Base-by-base conservation (phyloP, 2,329 filamentous ascomycete species). In the Fonsecaea nubica region DNA sequence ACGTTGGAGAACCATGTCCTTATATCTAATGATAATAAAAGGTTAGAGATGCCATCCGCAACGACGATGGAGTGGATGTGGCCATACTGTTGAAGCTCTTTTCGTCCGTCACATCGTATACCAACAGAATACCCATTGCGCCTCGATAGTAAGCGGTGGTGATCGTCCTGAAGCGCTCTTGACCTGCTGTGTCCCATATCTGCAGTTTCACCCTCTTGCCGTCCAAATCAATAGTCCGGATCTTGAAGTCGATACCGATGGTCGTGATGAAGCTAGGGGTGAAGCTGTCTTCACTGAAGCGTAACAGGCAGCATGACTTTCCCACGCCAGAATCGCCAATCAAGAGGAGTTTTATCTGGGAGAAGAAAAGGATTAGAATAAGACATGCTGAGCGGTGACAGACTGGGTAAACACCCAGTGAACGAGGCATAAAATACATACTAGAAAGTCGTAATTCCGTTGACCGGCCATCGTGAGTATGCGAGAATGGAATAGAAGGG, bases 171-270 rank as follows among this genome's bases (percentile, higher is more conserved):
- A 99, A 99, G 69, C 95, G 91, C 83, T 99, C 95, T 81, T 99
- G 95, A 63, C 95, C 95, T 62, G 95, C 95, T 32, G 95, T 99
- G 78, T 99, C 95, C 95, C 95, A 99, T 82, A 99, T 99, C 85
- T 99, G 95, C 78, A 99, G 84, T 86, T 99, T 99, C 76, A 99
- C 95, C 70, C 94, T 88, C 88, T 99, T 99, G 79, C 94, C 94
- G 82, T 99, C 95, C 74, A 99, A 86, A 83, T 99, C 95, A 83
- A 99, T 99, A 72, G 95, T 99, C 73, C 95, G 89, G 79, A 99
- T 99, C 87, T 99, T 99, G 86, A 99, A 99, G 83, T 99, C 95
- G 84, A 99, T 98, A 74, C 95, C 95, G 81, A 99, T 99, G 70
- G 95, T 99, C 70, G 93, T 97, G 85, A 97, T 97, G 86, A 97